Evolutionary conservation across 2,329 filamentous ascomycete genomes (phyloP), one percentile per base, ranked within the genome.

Genomic region (Bipolaris zeicola): DNA sequence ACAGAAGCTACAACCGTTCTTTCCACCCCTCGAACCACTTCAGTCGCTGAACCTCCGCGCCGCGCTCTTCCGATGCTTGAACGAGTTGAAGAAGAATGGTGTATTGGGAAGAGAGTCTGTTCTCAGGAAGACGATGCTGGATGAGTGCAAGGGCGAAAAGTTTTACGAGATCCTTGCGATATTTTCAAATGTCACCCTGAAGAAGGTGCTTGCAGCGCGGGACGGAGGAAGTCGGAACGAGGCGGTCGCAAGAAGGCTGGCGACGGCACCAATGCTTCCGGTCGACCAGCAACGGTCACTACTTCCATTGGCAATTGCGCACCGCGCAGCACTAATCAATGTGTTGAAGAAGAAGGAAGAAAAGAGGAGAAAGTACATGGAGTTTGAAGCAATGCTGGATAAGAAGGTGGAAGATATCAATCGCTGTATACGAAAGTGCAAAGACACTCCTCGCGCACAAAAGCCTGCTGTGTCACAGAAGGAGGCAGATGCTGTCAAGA

Each of bases 121-220:
- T 0, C 78, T 98, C 31, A 87, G 95, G 49, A 97, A 96, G 79
- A 96, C 92, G 0, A 96, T 97, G 91, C 81, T 99, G 49, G 95
- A 99, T 72, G 94, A 99, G 67, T 99, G 95, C 78, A 93, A 90
- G 64, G 94, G 94, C 5, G 92, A 96, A 52, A 88, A 91, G 61
- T 85, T 98, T 52, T 92, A 93, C 72, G 95, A 99, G 71, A 79
- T 96, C 1, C 82, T 98, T 26, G 87, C 91, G 3, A 82, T 87
- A 0, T 96, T 99, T 68, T 97, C 94, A 1, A 90, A 90, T 13
- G 85, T 87, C 0, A 92, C 96, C 0, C 75, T 98, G 60, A 90
- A 90, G 69, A 92, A 89, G 69, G 76, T 85, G 0, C 77, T 90
- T 1, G 79, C 82, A 0, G 79, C 39, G 71, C 79, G 80, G 38